Evolutionary conservation across 2,329 filamentous ascomycete genomes (phyloP).

Genomic region (Fonsecaea monophora): DNA sequence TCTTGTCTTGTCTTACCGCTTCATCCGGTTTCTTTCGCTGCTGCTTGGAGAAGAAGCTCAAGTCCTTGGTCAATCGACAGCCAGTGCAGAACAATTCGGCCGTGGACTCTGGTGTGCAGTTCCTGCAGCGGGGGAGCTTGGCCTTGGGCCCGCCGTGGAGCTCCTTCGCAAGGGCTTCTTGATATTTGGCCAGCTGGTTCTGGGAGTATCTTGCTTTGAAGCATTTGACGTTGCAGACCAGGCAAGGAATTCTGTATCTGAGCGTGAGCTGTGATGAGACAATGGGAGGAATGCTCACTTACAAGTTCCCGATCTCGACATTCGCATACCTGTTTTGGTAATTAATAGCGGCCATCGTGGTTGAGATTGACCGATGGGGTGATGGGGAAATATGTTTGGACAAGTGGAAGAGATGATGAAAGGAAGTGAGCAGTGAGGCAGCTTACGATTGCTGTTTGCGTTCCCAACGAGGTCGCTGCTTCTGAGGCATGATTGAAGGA

Average conservation of each 20-base stretch:
- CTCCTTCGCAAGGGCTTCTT: constrained; percentile 20
- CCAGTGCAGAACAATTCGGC: constrained; percentile 58
- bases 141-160: constrained; percentile 34
- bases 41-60: constrained; percentile 58
- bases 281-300: constrained; percentile 1
- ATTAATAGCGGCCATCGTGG: not conserved
- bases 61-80: constrained; percentile 55
- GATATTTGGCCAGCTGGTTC: constrained; percentile 52
- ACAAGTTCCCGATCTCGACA: constrained; percentile 27
- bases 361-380: not conserved
- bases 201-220: constrained; percentile 52
- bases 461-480: constrained; percentile 30
- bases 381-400: not conserved
- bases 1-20: constrained; percentile 48
- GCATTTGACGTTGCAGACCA: constrained; percentile 53
- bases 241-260: constrained; percentile 54
- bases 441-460: constrained; percentile 32
- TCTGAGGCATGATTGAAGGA: constrained; percentile 22
- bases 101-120: constrained; percentile 52
- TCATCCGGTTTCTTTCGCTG: constrained; percentile 55
- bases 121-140: constrained; percentile 49
- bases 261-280: not conserved
- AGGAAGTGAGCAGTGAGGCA: not conserved
- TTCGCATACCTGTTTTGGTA: constrained; percentile 22
- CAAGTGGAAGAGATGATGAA: not conserved